Base-by-base conservation (phyloP, 1,284 basidiomycete species). In the Trichosporon faecale region DNA sequence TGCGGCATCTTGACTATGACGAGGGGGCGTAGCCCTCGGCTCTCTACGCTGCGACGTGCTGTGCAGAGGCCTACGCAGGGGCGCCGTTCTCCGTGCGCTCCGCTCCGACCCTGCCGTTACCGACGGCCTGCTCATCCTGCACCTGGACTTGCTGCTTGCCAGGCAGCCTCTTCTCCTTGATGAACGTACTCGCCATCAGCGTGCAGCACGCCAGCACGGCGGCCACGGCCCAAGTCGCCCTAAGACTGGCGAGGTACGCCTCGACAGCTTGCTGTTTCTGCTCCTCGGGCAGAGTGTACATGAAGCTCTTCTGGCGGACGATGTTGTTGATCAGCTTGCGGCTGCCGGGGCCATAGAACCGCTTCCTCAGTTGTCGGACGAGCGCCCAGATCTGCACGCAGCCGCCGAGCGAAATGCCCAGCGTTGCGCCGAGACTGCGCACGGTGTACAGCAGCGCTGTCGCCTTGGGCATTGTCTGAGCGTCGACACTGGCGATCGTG, bases 401-500 rank as follows among this genome's bases (percentile, higher is more conserved):
- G 3, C 78, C 78, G 65, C 81, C 80, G 1, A 81, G 67, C 21
- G 75, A 75, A 2, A 84, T 77, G 27, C 84, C 84, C 7, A 84
- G 73, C 3, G 82, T 82, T 8, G 75, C 76, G 6, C 84, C 84
- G 1, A 84, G 76, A 7, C 75, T 77, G 35, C 84, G 78, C 14
- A 78, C 76, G 11, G 81, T 82, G 73, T 83, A 84, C 8, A 82
- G 74, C 31, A 84, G 69, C 9, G 84, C 82, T 0, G 83, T 84
- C 7, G 82, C 83, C 70, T 82, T 81, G 6, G 83, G 82, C 82
- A 84, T 84, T 25, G 75, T 72, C 31, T 73, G 74, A 33, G 76
- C 76, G 70, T 82, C 80, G 27, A 82, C 79, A 9, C 76, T 74
- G 1, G 81, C 79, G 31, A 84, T 79, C 23, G 82, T 69, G 5